Evolutionary conservation across 768 basidiomycete genomes (phyloP), one percentile per base, ranked within the genome.

Genomic region (Ramaria sp.): DNA sequence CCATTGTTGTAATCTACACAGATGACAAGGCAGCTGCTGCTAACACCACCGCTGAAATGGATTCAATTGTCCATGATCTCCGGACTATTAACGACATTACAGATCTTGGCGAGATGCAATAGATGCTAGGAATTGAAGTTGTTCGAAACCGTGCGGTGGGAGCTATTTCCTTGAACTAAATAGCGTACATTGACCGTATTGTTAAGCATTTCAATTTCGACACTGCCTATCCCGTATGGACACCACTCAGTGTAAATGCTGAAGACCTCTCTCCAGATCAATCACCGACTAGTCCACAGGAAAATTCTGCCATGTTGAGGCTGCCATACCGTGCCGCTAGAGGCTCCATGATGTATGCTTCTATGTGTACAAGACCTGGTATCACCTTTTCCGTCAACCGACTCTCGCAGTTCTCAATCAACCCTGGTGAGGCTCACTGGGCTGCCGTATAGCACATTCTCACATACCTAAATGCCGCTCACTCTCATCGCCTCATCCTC

Each of bases 101-200:
- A 13, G 59, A 62, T 53, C 49, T 64, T 2, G 62, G 61, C 3
- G 46, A 47, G 10, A n/a, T 39, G 1, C 53, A 6, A 3, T 68
- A 65, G 67, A 33, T 71, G 12, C 59, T 72, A 1, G 68, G 71
- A 3, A 65, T 72, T 30, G 59, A 70, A 43, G 54, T 72, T 22
- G 22, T 30, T 4, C 59, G 63, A 0, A 59, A 67, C 31, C 49
- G 63, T 11, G 56, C 42, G 5, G 54, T 62, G n/a, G 42, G 61
- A 30, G 58, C 22, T 19, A 53, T 62, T 27, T 24, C 52, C 0
- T 60, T 70, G 4, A 59, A 61, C 1, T 59, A 75, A 54, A 45
- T 38, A 7, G 39, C 64, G 0, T 76, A 73, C 59, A 64, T 74
- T 38, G 61, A 69, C 6, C 45, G 52, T 0, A 64, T 73, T 48